Conservation (phyloP, 768 basidiomycete genomes). For the Boletus rex-veris region DNA sequence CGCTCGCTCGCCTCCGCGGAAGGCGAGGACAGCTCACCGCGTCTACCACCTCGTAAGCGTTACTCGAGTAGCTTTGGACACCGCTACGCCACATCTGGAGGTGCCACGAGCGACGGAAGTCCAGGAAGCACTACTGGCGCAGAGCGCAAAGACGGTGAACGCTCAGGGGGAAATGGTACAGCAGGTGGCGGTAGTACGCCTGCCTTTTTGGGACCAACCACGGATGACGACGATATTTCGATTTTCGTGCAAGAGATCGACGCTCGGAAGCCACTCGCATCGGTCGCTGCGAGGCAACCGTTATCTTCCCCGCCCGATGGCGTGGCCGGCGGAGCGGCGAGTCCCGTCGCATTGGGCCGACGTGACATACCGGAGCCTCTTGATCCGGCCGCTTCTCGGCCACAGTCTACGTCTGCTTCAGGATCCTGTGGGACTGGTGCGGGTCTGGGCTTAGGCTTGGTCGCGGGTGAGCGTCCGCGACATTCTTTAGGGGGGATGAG, state of each 20-base stretch:
- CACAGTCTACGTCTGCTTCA: neutral
- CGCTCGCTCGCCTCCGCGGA: slow-evolving; percentile 37
- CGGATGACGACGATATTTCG: slow-evolving; percentile 77
- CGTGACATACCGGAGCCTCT: neutral
- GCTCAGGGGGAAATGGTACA: slow-evolving; percentile 19
- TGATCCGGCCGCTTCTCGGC: slow-evolving; percentile 1
- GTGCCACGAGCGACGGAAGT: slow-evolving; percentile 39
- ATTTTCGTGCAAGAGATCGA: slow-evolving; percentile 77
- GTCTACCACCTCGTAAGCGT: slow-evolving; percentile 44
- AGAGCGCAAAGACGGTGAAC: slow-evolving; percentile 23
- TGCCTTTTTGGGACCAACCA: slow-evolving; percentile 45
- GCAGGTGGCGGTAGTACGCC: slow-evolving; percentile 23
- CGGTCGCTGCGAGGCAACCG: slow-evolving; percentile 16
- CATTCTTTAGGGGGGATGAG: slow-evolving; percentile 19
- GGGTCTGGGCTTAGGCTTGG: slow-evolving; percentile 16
- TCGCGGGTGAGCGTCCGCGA: slow-evolving; percentile 15
- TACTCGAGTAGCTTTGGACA: slow-evolving; percentile 81
- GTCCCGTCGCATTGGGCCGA: slow-evolving; percentile 2
- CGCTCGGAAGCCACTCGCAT: slow-evolving; percentile 55
- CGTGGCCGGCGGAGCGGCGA: slow-evolving; percentile 3
- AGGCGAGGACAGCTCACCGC: slow-evolving; percentile 32
- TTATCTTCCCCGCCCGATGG: neutral
- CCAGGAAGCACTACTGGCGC: slow-evolving; percentile 14
- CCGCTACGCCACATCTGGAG: slow-evolving; percentile 49
- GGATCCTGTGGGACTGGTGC: neutral